Evolutionary conservation across 2,329 filamentous ascomycete species (phyloP), one percentile per base, ranked within the genome.

Genomic region (Arthrobotrys entomopaga): DNA sequence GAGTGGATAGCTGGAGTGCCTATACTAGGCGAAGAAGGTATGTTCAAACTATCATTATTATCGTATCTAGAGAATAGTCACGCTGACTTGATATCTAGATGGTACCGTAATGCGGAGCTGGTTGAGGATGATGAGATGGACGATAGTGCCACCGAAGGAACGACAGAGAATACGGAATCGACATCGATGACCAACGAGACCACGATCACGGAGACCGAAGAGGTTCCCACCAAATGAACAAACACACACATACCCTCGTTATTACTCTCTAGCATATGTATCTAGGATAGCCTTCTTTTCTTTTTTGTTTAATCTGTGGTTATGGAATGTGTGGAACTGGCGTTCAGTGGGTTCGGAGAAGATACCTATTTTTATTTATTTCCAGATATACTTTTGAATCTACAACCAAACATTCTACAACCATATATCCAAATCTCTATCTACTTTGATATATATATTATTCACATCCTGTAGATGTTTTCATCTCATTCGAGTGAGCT

Each of bases 71-170:
- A 20, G n/a, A 38, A 46, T 16, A 10, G 42, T 3, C 19, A 29
- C 40, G 46, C 54, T 74, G 22, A 61, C 26, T 43, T n/a, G 15
- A 20, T 7, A n/a, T 56, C 11, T 57, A 75, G 64, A 50, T 99
- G 95, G 95, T 95, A 92, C 80, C 91, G 95, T 43, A 95, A 98
- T 80, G 95, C 95, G 8, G 95, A 99, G 82, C 87, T 99, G 2
- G 92, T 97, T 38, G 95, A 99, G 80, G 83, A 90, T 8, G 82
- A 65, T 20, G 52, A 34, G 19, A 59, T 22, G 15, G 57, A 59
- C 13, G 71, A 63, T 20, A 60, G 58, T 11, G 61, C 46, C 29
- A 60, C 60, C 2, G 48, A 64, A 38, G 53, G 43, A 11, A 42
- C 46, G 13, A 60, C 65, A 7, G 56, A 53, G n/a, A 54, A 26